Percentiles rank a stretch among this genome's conserved stretches.
These are phyloP conservation scores for Actinomortierella wolfii DNA, from an alignment of 371 early-diverging fungal genomes.

Conservation along the genomic window DNA sequence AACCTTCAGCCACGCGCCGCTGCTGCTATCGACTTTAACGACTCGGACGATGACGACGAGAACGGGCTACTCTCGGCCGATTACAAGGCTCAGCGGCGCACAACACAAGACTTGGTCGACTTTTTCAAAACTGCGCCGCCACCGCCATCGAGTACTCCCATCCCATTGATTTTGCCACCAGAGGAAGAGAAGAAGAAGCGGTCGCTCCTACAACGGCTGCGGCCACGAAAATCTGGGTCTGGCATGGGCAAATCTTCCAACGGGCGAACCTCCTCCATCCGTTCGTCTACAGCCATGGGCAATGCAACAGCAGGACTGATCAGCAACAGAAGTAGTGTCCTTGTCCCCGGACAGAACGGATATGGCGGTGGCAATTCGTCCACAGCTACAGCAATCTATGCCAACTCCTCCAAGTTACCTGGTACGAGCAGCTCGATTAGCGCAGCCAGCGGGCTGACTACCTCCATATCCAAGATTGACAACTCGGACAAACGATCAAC, in stretches of 20 bases:
- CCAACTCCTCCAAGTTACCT: too few species aligned
- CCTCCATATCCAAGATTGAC: neutral
- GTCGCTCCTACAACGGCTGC: slow-evolving; percentile 14
- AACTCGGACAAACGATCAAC: neutral
- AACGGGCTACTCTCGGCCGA: slow-evolving; percentile 21
- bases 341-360: neutral
- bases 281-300: too few species aligned
- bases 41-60: slow-evolving; percentile 21
- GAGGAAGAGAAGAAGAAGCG: slow-evolving; percentile 37
- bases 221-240: slow-evolving; percentile 17
- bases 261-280: too few species aligned
- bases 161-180: neutral
- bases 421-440: slow-evolving; percentile 6
- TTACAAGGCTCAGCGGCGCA: slow-evolving; percentile 30
- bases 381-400: too few species aligned
- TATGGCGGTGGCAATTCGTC: too few species aligned
- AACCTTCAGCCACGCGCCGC: slow-evolving; percentile 35
- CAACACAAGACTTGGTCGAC: slow-evolving; percentile 31
- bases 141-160: neutral
- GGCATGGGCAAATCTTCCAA: neutral
- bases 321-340: slow-evolving; percentile 8
- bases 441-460: slow-evolving; percentile 6
- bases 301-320: too few species aligned
- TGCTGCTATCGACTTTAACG: slow-evolving; percentile 24
- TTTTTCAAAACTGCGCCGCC: slow-evolving; percentile 34